Base-by-base conservation (phyloP, 805 yeast genomes). In the Yarrowia phangngaensis region DNA sequence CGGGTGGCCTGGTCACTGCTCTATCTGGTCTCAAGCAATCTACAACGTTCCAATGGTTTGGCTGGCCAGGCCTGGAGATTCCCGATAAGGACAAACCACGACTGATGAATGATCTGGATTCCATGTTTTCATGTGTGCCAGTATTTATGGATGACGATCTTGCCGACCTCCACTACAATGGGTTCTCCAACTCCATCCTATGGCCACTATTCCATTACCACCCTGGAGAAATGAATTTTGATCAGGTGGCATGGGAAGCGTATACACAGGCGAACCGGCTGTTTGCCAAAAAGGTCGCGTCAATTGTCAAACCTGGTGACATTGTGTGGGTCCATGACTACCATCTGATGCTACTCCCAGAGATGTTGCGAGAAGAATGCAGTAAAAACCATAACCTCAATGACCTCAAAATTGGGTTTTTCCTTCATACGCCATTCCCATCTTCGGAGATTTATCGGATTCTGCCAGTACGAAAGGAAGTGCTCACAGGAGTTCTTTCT, bases 201-300 rank as follows among this genome's bases (percentile, higher is more conserved):
- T 92, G 99, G 99, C 99, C 99, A 1, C 68, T 94, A 53, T 92
- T 92, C 71, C 99, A 92, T 65, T 92, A 92, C 67, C 98, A 92
- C 63, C 98, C 99, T 0, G 98, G 97, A 53, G 98, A 94, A 65
- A 92, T 94, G 84, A 89, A 86, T 63, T 92, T 92, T 61, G 98
- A 92, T 66, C 98, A 92, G 64, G 79, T 78, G 54, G 95, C 97
- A 1, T 92, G 98, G 98, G 89, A 89, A 48, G 97, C 97, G 1
- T 92, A 92, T 64, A 84, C 87, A 50, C 92, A 87, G 63, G 97
- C 97, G 6, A 92, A 92, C 63, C 69, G 80, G 51, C 70, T 76
- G 53, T 92, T 92, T 69, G 92, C 95, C 9, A 70, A 76, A 28
- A 82, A 75, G 30, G 79, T 92, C 52, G 79, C 85, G 8, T 67